Percentiles rank a stretch among this genome's conserved stretches.
These are phyloP conservation scores for Aureobasidium subglaciale DNA, from an alignment of 2,329 filamentous ascomycete genomes.

Conservation along the genomic window DNA sequence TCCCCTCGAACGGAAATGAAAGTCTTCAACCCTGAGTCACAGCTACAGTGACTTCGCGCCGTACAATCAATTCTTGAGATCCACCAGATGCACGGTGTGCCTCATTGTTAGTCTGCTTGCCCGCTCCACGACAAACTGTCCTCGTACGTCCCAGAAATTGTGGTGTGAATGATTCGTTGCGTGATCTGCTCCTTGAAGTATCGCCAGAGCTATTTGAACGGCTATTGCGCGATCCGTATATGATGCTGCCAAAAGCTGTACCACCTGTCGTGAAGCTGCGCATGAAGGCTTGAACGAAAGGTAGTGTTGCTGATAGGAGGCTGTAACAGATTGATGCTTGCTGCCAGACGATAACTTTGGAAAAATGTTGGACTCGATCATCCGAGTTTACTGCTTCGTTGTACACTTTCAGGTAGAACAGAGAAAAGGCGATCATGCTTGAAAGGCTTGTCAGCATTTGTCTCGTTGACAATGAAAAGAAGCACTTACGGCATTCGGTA, in stretches of 20 bases:
- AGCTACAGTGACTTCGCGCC: constrained; percentile 4
- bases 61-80: constrained; percentile 10
- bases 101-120: constrained; percentile 2
- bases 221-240: constrained; percentile 12
- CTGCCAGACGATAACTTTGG: constrained; percentile 24
- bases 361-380: constrained; percentile 20
- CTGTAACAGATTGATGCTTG: constrained; percentile 31
- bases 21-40: not conserved
- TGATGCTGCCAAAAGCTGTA: constrained; percentile 13
- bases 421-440: not conserved
- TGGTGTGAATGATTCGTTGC: constrained; percentile 8
- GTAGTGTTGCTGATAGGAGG: constrained; percentile 32
- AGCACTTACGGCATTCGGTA: constrained; percentile 22
- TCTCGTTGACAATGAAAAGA: not conserved
- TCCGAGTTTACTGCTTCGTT: constrained; percentile 17
- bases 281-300: constrained; percentile 31
- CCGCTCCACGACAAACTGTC: constrained; percentile 3
- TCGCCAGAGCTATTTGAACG: constrained; percentile 7
- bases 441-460: not conserved
- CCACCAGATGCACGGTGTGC: constrained; percentile 2
- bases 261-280: constrained; percentile 28
- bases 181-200: constrained; percentile 1
- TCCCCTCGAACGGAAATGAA: not conserved
- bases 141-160: constrained; percentile 7
- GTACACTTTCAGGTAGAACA: constrained; percentile 10